Evolutionary conservation across 768 basidiomycete genomes (phyloP), one percentile per base, ranked within the genome.

Genomic region (Botryobasidium botryosum): DNA sequence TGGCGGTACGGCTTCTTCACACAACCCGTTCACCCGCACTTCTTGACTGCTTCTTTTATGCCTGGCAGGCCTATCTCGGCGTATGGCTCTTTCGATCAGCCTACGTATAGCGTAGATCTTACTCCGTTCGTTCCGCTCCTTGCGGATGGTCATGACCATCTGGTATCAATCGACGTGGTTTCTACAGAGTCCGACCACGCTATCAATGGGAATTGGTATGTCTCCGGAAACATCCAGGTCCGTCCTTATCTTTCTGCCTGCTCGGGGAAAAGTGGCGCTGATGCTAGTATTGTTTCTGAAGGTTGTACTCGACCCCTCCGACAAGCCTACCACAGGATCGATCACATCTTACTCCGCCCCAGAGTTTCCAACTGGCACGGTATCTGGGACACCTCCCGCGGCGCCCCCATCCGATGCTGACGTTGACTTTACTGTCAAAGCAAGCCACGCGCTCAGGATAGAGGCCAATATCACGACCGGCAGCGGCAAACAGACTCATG

Each of bases 11-110:
- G n/a, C n/a, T n/a, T n/a, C n/a, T n/a, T n/a, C n/a, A n/a, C 15
- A 10, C 13, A 23, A 10, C 12, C 12, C 17, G 17, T 27, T 44
- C 18, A 17, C 1, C 25, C 26, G 40, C 17, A 24, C 8, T 6
- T 6, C 6, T 25, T 13, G n/a, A 20, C 17, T 18, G 15, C 13
- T 29, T 8, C 35, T 43, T 2, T 31, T 18, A 6, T n/a, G n/a
- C n/a, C n/a, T n/a, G n/a, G n/a, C n/a, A 75, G 77, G 40, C 81
- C 81, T 1, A 81, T 84, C 56, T 68, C 78, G 1, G 72, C 81
- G 1, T 84, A 82, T 48, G 78, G 80, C 8, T 79, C 79, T 3
- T 61, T 83, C 21, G 80, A 84, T 52, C 65, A 81, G 10, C 82
- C 83, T 1, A 80, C 76, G 2, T 85, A 84, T 57, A 75, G 75